Conservation (phyloP, 2,329 filamentous ascomycete species). For the Diaporthe longicolla region DNA sequence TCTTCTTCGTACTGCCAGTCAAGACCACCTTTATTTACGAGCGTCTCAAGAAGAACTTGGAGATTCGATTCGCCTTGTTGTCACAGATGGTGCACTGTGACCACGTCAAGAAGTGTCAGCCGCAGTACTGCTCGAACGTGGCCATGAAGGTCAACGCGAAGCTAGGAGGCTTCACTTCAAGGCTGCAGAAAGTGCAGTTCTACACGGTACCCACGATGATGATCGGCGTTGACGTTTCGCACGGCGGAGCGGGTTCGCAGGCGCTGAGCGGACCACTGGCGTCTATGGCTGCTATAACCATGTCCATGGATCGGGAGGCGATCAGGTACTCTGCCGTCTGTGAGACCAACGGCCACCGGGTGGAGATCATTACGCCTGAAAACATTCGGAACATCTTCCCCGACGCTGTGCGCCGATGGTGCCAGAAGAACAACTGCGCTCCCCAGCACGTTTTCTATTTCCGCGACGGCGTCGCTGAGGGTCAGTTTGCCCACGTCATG, state of each 20-base stretch:
- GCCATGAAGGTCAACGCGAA: conserved; percentile 98
- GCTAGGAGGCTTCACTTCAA: conserved; percentile 84
- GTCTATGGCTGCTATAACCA: conserved; percentile 90
- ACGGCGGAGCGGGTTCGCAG: conserved; percentile 77
- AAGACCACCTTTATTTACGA: conserved; percentile 82
- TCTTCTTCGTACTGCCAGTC: conserved; percentile 83
- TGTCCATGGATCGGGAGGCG: conserved; percentile 80
- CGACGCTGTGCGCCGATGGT: conserved; percentile 76
- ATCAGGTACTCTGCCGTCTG: conserved; percentile 84
- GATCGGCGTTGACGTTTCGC: conserved; percentile 92
- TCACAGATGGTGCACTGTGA: conserved; percentile 84
- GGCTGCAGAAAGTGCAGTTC: conserved; percentile 55
- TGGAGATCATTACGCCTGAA: conserved; percentile 80
- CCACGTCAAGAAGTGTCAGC: conserved; percentile 78
- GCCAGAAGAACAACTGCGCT: conserved; percentile 63
- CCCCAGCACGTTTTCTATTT: conserved; percentile 91
- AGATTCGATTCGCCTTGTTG: conserved; percentile 86
- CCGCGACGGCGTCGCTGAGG: conserved; percentile 91
- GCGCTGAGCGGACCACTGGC: conserved; percentile 55
- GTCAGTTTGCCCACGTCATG: conserved; percentile 85
- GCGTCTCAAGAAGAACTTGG: conserved; percentile 89
- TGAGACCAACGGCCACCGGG: conserved; percentile 85
- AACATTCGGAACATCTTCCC: conserved; percentile 78
- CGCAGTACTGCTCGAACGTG: conserved; percentile 94
- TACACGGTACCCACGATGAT: conserved; percentile 78